Evolutionary conservation across 305 asterid genomes (phyloP).

Genomic region (Andrographis paniculata): DNA sequence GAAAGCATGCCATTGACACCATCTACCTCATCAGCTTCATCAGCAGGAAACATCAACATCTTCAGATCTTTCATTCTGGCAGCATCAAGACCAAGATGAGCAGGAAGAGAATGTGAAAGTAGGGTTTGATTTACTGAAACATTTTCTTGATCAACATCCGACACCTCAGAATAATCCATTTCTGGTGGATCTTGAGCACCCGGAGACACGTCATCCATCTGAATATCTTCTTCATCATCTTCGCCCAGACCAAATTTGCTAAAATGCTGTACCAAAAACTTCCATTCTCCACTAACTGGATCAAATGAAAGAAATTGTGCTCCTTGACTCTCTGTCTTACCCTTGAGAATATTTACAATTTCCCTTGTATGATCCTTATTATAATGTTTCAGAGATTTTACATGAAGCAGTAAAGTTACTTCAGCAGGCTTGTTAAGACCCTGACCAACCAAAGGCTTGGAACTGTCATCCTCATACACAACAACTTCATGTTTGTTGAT

Average conservation of each 20-base stretch:
- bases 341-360: slow-evolving; percentile 41
- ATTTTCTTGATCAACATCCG: slow-evolving; percentile 52
- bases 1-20: slow-evolving; percentile 30
- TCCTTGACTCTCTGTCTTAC: slow-evolving; percentile 64
- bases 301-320: slow-evolving; percentile 70
- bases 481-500: slow-evolving; percentile 57
- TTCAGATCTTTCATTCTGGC: slow-evolving; percentile 74
- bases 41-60: slow-evolving; percentile 59
- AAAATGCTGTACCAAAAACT: slow-evolving; percentile 74
- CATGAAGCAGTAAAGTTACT: slow-evolving; percentile 50
- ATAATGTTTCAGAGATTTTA: slow-evolving; percentile 17
- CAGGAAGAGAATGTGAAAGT: slow-evolving; percentile 91
- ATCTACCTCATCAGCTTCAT: slow-evolving; percentile 59
- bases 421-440: slow-evolving; percentile 94
- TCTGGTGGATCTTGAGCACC: slow-evolving; percentile 40
- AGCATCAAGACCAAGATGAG: slow-evolving; percentile 94
- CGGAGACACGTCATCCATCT: slow-evolving; percentile 55
- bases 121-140: slow-evolving; percentile 34
- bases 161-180: slow-evolving; percentile 39
- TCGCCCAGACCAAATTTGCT: slow-evolving; percentile 88
- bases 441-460: slow-evolving; percentile 62
- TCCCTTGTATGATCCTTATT: slow-evolving; percentile 19
- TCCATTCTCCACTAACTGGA: slow-evolving; percentile 58
- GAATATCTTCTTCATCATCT: slow-evolving; percentile 81
- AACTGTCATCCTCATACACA: slow-evolving; percentile 66